Evolutionary conservation across 371 early-diverging fungal genomes (phyloP).

Genomic region (Batrachochytrium dendrobatidis): DNA sequence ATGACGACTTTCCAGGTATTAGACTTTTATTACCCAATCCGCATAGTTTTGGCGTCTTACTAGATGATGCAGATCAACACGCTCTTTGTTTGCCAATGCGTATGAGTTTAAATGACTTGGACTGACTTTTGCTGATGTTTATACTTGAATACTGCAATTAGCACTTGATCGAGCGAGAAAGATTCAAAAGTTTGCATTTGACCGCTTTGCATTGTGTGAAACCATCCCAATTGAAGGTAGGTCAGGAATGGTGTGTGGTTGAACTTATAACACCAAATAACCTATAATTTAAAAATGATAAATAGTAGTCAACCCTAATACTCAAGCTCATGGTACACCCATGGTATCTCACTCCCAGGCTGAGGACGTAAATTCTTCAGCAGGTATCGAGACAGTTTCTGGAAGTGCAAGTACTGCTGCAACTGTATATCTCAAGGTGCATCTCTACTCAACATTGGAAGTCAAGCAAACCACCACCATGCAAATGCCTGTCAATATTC

Average conservation of each 20-base stretch:
- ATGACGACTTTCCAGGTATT: constrained; percentile 89
- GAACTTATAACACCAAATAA: not conserved
- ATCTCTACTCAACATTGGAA: constrained; percentile 53
- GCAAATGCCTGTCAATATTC: constrained; percentile 61
- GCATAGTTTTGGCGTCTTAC: not conserved
- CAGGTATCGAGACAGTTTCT: not conserved
- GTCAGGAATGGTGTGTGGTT: constrained; percentile 8
- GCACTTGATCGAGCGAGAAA: constrained; percentile 79
- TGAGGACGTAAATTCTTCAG: not conserved
- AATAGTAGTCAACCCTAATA: too few relatives aligned
- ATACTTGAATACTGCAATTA: constrained; percentile 14
- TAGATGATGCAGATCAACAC: not conserved
- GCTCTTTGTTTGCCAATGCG: not conserved
- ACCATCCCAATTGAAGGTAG: constrained; percentile 68
- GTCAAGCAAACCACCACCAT: constrained; percentile 82
- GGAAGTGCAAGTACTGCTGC: constrained; percentile 9
- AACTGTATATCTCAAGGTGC: constrained; percentile 47
- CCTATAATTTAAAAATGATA: too few relatives aligned
- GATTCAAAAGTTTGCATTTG: constrained; percentile 79
- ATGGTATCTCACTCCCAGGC: too few relatives aligned
- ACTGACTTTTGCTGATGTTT: constrained; percentile 4
- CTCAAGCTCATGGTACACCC: too few relatives aligned
- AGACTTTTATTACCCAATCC: not conserved
- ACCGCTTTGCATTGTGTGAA: constrained; percentile 82
- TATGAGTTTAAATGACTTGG: not conserved